phyloP scores from a whole-genome alignment of 2,329 filamentous ascomycete genomes.

The Hansfordia pulvinata region DNA sequence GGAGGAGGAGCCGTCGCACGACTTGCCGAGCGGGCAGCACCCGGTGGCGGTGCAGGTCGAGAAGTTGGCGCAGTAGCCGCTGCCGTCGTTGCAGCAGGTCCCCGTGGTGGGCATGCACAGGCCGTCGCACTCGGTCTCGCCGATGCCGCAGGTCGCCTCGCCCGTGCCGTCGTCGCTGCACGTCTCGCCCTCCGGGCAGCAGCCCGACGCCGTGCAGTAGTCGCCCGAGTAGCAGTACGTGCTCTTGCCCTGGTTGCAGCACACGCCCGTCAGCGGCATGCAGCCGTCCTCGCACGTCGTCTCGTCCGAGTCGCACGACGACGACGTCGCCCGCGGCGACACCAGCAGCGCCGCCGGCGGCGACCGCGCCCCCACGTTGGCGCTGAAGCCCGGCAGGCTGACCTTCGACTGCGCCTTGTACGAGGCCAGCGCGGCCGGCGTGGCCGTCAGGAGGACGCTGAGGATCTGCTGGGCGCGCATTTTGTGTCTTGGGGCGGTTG shows the following conservation, averaged over 20 bases:
- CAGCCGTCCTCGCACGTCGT: conserved; percentile 1
- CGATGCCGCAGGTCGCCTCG: no score
- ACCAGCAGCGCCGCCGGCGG: not conserved
- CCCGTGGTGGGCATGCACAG: conserved; percentile 4
- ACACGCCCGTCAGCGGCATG: not conserved
- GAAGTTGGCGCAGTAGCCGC: not conserved
- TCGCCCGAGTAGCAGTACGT: not conserved
- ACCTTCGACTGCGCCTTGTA: no score
- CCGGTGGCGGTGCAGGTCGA: not conserved
- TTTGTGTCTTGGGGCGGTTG: no score
- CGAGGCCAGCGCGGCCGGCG: no score
- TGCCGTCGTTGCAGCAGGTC: conserved; percentile 1
- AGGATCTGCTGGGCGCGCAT: no score
- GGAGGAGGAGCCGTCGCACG: not conserved
- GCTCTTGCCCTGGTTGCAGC: conserved; percentile 1
- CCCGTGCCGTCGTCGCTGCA: conserved; percentile 13
- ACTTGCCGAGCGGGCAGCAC: not conserved
- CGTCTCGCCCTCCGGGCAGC: conserved; percentile 14
- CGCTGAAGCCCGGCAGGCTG: no score
- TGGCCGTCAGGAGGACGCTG: no score
- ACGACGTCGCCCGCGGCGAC: not conserved
- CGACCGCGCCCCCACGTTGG: not conserved
- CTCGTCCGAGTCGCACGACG: not conserved
- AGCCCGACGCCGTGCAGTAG: conserved; percentile 6
- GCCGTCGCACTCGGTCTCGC: not conserved